These are phyloP conservation scores for Nepenthes mirabilis DNA, from an alignment of 148 eudicot genomes.

Conservation along the genomic window DNA sequence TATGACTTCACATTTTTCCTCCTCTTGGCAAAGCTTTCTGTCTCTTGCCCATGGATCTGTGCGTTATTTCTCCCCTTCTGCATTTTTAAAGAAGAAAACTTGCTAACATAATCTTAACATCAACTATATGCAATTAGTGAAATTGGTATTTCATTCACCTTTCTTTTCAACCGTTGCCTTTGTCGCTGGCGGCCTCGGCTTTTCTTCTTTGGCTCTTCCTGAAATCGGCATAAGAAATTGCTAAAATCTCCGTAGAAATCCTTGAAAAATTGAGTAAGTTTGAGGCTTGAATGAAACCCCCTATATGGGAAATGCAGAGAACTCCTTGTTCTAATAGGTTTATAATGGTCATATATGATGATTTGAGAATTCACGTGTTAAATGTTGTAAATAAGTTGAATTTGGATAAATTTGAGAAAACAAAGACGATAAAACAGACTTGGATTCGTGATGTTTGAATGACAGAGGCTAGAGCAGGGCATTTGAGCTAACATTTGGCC, in stretches of 20 bases:
- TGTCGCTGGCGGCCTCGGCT: conserved; percentile 59
- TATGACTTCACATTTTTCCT: conserved; percentile 24
- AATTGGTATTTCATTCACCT: conserved; percentile 24
- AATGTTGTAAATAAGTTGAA: no score
- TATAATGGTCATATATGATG: no score
- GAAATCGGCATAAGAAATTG: neutral
- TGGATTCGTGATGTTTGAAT: neutral
- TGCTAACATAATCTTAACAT: neutral
- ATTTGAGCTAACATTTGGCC: no score
- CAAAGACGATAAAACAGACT: neutral
- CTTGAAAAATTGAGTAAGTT: no score
- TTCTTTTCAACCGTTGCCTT: conserved; percentile 37
- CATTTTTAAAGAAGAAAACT: neutral
- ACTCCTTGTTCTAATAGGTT: no score
- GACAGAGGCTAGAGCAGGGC: neutral
- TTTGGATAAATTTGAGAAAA: neutral
- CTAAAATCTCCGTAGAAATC: no score
- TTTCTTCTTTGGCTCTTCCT: conserved; percentile 33
- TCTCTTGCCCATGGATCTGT: conserved; percentile 13
- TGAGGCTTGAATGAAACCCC: no score
- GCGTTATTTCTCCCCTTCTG: neutral
- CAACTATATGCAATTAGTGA: neutral
- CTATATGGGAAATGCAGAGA: no score
- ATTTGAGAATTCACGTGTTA: no score
- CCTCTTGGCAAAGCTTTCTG: conserved; percentile 42